Evolutionary conservation across 495 filamentous ascomycete genomes (phyloP), one percentile per base, ranked within the genome.

Genomic region (Corynascus novoguineensis): DNA sequence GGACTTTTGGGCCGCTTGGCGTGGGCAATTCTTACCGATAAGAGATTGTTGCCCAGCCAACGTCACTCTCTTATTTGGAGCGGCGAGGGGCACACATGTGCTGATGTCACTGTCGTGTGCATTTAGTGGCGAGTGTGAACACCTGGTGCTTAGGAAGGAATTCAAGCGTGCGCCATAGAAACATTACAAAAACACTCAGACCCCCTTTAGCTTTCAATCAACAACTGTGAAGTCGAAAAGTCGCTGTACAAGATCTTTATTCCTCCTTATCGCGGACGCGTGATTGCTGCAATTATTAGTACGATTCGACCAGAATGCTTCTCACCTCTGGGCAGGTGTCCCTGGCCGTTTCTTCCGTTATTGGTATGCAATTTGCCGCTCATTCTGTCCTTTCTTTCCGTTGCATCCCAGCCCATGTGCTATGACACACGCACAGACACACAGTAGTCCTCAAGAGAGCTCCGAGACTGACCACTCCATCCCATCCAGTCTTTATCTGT

Each of bases 291-390:
- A 8, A 29, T 34, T 34, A 31, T 29, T 34, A 21, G 4, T 1
- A 41, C 3, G 19, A 38, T 19, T 12, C 44, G 0, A 38, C 15
- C 40, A 50, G 17, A 31, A 76, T 80, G 73, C 67, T 82, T 25
- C 71, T 82, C 53, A 81, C 78, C 41, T 79, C 77, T 7, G 67
- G 70, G 14, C 78, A 81, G 68, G 79, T 80, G 29, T 80, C 77
- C 35, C 61, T 81, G 47, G 68, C 76, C 42, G 67, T 78, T 19
- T 75, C 79, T 29, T 75, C 73, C 10, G 63, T 68, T 59, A 71
- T 80, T 52, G 67, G 79, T 82, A 74, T 41, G 68, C 50, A 28
- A n/a, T 50, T 44, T 31, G 54, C 50, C 60, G 60, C 50, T 40
- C n/a, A n/a, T n/a, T n/a, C n/a, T n/a, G n/a, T 38, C 3, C 25